These are phyloP conservation scores for Monosporascus sp. DNA, from an alignment of 2,329 filamentous ascomycete species.

Conservation along the genomic window DNA sequence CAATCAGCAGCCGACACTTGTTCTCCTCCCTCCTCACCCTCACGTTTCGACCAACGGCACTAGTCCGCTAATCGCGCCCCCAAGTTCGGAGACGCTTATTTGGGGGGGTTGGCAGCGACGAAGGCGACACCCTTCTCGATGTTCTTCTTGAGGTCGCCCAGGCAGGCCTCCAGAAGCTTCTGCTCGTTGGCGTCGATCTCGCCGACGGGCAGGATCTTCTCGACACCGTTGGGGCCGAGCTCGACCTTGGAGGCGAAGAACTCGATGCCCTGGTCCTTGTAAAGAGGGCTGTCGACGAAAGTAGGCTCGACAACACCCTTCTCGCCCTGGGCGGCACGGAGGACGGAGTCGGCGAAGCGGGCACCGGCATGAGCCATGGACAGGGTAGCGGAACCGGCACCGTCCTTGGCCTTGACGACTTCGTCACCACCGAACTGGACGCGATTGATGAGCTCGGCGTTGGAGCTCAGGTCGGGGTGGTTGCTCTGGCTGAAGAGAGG, in stretches of 20 bases:
- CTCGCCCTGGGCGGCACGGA: constrained; percentile 88
- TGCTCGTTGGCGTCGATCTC: constrained; percentile 80
- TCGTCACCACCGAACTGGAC: constrained; percentile 99
- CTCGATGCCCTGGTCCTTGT: constrained; percentile 96
- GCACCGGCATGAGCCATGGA: constrained; percentile 97
- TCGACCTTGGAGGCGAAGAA: constrained; percentile 97
- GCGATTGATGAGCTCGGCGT: constrained; percentile 78
- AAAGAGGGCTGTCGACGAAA: constrained; percentile 93
- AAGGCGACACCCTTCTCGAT: constrained; percentile 80
- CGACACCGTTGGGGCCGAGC: constrained; percentile 92
- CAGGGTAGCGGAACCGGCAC: constrained; percentile 91
- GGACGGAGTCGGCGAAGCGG: constrained; percentile 79
- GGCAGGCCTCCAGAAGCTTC: constrained; percentile 79
- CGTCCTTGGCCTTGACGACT: constrained; percentile 98
- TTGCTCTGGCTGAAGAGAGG: constrained; percentile 92
- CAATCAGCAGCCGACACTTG: neutral
- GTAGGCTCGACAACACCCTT: constrained; percentile 94
- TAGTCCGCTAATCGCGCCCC: neutral
- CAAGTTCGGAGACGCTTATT: constrained; percentile 36
- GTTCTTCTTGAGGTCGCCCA: constrained; percentile 87
- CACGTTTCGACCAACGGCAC: neutral
- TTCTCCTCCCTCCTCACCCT: constrained; percentile 1
- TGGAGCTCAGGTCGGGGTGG: constrained; percentile 75
- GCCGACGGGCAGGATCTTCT: constrained; percentile 87
- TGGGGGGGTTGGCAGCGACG: constrained; percentile 53